Evolutionary conservation across 345 rosid genomes (phyloP).

Genomic region (Gynandropsis gynandra): DNA sequence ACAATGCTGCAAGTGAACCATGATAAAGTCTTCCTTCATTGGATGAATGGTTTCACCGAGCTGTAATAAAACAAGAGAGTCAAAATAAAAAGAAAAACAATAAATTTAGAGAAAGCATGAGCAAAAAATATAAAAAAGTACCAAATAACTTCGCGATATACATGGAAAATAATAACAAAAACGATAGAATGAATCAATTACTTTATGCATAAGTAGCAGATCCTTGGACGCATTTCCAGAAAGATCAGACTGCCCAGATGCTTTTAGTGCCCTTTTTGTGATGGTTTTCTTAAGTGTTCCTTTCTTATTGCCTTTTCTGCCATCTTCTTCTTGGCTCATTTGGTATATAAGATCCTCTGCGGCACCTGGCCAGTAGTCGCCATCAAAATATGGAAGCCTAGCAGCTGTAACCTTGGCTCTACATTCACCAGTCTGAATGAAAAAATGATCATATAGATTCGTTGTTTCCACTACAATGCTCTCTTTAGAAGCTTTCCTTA

Average conservation of each 20-base stretch:
- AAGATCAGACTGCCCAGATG: conserved; percentile 95
- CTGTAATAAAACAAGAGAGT: conserved; percentile 37
- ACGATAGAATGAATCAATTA: conserved; percentile 28
- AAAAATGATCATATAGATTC: conserved; percentile 91
- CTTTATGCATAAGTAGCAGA: conserved; percentile 94
- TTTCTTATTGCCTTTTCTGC: conserved; percentile 85
- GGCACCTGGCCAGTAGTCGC: conserved; percentile 99
- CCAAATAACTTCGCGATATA: too few relatives aligned
- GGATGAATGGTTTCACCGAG: conserved; percentile 99
- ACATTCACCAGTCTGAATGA: conserved; percentile 75
- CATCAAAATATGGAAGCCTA: conserved; percentile 98
- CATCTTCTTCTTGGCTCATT: conserved; percentile 94
- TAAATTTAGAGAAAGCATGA: neutral
- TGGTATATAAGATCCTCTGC: conserved; percentile 95
- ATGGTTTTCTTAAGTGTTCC: conserved; percentile 80
- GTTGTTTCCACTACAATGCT: conserved; percentile 76
- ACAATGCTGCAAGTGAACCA: conserved; percentile 97
- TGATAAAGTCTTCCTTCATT: conserved; percentile 99
- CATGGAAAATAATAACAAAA: neutral
- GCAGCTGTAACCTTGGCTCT: conserved; percentile 94
- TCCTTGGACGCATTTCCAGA: conserved; percentile 94
- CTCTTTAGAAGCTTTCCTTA: conserved; percentile 84
- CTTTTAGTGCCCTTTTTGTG: conserved; percentile 94
- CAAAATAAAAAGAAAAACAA: neutral
- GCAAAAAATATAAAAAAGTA: neutral